Percentiles rank a stretch among this genome's conserved stretches.
Conservation (phyloP, 495 filamentous ascomycete genomes). For the Aspergillus baeticus region DNA sequence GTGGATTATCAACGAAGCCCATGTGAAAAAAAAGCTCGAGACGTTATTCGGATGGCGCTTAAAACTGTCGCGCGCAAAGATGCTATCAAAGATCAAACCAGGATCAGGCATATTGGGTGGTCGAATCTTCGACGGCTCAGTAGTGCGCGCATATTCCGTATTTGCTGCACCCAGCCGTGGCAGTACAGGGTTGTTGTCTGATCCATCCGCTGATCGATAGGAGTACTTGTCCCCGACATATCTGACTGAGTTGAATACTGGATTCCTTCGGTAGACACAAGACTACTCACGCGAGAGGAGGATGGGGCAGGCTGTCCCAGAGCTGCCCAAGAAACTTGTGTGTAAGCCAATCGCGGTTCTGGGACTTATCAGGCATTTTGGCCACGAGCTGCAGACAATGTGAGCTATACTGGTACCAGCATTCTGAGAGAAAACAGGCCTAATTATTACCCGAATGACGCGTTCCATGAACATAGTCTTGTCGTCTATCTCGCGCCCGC, state of each 20-base stretch:
- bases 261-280: no score
- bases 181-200: slow-evolving; percentile 27
- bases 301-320: not conserved
- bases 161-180: slow-evolving; percentile 49
- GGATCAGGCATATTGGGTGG: slow-evolving; percentile 24
- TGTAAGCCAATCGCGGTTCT: not conserved
- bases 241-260: slow-evolving; percentile 18
- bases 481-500: not conserved
- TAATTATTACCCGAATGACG: not conserved
- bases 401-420: no score
- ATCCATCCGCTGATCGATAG: slow-evolving; percentile 39
- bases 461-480: not conserved
- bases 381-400: not conserved
- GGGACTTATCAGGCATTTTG: not conserved
- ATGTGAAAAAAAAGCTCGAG: slow-evolving; percentile 48
- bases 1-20: slow-evolving; percentile 50
- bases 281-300: not conserved
- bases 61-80: slow-evolving; percentile 1
- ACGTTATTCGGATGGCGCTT: slow-evolving; percentile 20
- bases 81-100: slow-evolving; percentile 16
- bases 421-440: not conserved
- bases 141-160: slow-evolving; percentile 32
- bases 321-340: not conserved
- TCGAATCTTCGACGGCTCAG: slow-evolving; percentile 15
- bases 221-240: slow-evolving; percentile 28